Percentiles rank a stretch among this genome's conserved stretches.
These are phyloP conservation scores for Apiospora sp. DNA, from an alignment of 2,329 filamentous ascomycete genomes.

Conservation along the genomic window DNA sequence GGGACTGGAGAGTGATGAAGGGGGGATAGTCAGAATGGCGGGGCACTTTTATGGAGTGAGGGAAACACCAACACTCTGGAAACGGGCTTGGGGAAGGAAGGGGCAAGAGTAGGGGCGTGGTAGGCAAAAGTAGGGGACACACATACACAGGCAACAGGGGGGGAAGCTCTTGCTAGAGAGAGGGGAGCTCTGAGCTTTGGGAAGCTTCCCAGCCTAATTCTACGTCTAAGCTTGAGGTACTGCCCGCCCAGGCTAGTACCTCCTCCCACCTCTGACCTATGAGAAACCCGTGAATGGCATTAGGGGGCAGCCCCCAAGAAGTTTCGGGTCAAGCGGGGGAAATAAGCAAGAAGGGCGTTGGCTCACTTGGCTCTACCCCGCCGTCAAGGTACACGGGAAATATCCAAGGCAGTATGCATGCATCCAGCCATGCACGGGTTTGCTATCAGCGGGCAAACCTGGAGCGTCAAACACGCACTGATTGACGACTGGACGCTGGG, in stretches of 20 bases:
- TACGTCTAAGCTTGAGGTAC: not conserved
- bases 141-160: not conserved
- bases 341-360: conserved; percentile 16
- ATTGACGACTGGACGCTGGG: conserved; percentile 5
- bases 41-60: conserved; percentile 14
- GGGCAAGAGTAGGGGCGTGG: not conserved
- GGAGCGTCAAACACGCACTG: not conserved
- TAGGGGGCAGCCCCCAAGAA: conserved; percentile 14
- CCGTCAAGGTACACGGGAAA: conserved; percentile 14
- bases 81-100: conserved; percentile 7
- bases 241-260: not conserved
- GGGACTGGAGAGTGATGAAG: conserved; percentile 19
- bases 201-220: not conserved
- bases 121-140: too few relatives aligned
- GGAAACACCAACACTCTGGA: conserved; percentile 19
- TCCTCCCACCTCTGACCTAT: conserved; percentile 3
- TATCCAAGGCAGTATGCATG: conserved; percentile 9
- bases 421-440: not conserved
- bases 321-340: conserved; percentile 19
- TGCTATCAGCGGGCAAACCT: not conserved
- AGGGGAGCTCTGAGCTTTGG: not conserved
- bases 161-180: not conserved
- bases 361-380: not conserved
- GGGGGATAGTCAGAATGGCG: conserved; percentile 11
- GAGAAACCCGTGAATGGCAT: not conserved